Evolutionary conservation across 805 yeast species (phyloP), one percentile per base, ranked within the genome.

Genomic region (Saccharomycopsis olivae): DNA sequence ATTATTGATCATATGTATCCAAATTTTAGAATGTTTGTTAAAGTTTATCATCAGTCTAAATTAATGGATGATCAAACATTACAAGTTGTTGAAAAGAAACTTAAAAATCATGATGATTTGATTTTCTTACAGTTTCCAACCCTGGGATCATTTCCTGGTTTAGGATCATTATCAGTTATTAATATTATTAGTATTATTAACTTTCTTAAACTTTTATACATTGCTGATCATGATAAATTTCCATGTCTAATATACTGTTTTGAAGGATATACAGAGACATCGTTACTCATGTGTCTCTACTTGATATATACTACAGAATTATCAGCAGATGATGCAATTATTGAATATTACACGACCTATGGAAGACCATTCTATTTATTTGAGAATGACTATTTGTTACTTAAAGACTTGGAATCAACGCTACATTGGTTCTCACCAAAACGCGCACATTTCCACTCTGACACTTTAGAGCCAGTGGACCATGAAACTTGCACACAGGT

Each of bases 231-330:
- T 33, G 47, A 53, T 15, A 46, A 47, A 2, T 57, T 64, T 37
- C 68, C 73, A 3, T 61, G 75, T 0, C 64, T 88, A 44, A 62
- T 88, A 8, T 79, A 75, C 54, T 86, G 95, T 53, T 72, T 83
- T 2, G 96, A 89, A 59, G 97, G 97, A 0, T 89, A 88, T 57
- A 85, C 96, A 0, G 96, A 87, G 53, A 80, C 88, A 38, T 75
- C 95, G 4, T 65, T 89, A n/a, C 58, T 88, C 29, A 71, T 75
- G 1, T 61, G 85, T 27, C 71, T 87, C 41, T 88, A 72, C 51
- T 49, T 81, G 42, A 80, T 89, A 43, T 89, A 79, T 58, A 56
- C 83, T 2, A 70, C 78, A 39, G 74, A 79, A 29, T 53, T 74
- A 15, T 49, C 71, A 0, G 57, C 84, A 10, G 76, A 80, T 20